phyloP scores from a whole-genome alignment of 139 green algal genomes.

The Chlamydomonas applanata region DNA sequence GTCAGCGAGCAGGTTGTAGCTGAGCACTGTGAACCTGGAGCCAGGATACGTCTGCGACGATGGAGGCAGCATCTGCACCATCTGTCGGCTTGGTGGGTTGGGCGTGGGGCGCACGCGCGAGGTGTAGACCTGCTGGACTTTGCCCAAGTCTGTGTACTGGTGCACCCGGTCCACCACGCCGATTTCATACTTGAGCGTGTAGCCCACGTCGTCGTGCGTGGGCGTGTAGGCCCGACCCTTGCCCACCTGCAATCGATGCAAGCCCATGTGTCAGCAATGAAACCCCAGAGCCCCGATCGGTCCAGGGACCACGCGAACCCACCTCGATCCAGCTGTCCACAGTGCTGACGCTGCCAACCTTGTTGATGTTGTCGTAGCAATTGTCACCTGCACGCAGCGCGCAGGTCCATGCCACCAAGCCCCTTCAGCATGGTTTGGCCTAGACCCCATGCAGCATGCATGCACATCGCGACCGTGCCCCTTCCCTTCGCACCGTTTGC shows the following conservation, averaged over 20 bases:
- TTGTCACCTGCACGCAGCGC: background rate
- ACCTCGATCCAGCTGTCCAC: conserved; percentile 22
- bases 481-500: background rate
- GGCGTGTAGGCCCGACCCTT: conserved; percentile 75
- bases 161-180: conserved; percentile 33
- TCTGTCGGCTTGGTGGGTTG: conserved; percentile 56
- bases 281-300: background rate
- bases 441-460: background rate
- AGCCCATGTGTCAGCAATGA: background rate
- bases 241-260: conserved; percentile 56
- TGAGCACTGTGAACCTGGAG: conserved; percentile 86
- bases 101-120: conserved; percentile 78
- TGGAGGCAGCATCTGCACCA: conserved; percentile 68
- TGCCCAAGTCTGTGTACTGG: conserved; percentile 32
- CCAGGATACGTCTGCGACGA: background rate
- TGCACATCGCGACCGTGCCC: background rate
- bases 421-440: conserved; percentile 1
- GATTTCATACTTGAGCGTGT: conserved; percentile 86
- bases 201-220: conserved; percentile 81
- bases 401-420: background rate
- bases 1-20: conserved; percentile 97
- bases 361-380: conserved; percentile 14
- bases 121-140: conserved; percentile 55
- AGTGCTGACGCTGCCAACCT: conserved; percentile 18
- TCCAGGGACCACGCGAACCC: background rate